Conservation (phyloP, 371 early-diverging fungal species). For the Mortierella sp. region DNA sequence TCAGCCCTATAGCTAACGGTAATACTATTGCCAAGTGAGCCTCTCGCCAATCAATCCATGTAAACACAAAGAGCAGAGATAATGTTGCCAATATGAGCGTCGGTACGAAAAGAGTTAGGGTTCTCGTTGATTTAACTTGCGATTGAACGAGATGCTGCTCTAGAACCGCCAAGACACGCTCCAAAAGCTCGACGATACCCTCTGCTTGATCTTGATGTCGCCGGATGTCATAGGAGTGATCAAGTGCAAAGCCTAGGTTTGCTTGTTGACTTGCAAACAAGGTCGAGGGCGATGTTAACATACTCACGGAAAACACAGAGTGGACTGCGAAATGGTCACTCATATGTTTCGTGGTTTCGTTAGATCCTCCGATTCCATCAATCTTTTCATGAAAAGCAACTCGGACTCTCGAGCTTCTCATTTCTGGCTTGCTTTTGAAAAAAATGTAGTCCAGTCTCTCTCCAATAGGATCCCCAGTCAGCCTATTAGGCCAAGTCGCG, state of each 20-base stretch:
- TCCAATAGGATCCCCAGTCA: conserved; percentile 51
- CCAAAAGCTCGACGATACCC: conserved; percentile 7
- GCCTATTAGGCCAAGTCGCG: conserved; percentile 35
- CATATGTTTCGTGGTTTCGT: conserved; percentile 43
- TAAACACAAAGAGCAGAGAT: conserved; percentile 6
- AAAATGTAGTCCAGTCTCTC: conserved; percentile 73
- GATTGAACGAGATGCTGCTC: conserved; percentile 6
- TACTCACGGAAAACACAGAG: conserved; percentile 47
- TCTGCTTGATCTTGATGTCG: not conserved
- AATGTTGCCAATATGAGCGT: conserved; percentile 4
- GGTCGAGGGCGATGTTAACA: not conserved
- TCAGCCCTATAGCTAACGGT: not conserved
- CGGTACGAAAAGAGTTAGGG: conserved; percentile 3
- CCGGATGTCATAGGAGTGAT: not conserved
- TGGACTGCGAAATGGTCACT: conserved; percentile 74
- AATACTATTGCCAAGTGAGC: not conserved
- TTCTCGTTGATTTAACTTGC: not conserved
- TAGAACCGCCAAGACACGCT: conserved; percentile 9
- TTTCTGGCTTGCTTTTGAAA: conserved; percentile 58
- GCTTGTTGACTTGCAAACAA: not conserved
- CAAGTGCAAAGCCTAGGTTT: not conserved
- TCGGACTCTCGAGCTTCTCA: conserved; percentile 57
- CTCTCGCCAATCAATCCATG: conserved; percentile 11
- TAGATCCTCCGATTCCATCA: conserved; percentile 22
- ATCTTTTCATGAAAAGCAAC: conserved; percentile 63